Conservation (phyloP, 306 rosid genomes). For the Calophaca sinica region DNA sequence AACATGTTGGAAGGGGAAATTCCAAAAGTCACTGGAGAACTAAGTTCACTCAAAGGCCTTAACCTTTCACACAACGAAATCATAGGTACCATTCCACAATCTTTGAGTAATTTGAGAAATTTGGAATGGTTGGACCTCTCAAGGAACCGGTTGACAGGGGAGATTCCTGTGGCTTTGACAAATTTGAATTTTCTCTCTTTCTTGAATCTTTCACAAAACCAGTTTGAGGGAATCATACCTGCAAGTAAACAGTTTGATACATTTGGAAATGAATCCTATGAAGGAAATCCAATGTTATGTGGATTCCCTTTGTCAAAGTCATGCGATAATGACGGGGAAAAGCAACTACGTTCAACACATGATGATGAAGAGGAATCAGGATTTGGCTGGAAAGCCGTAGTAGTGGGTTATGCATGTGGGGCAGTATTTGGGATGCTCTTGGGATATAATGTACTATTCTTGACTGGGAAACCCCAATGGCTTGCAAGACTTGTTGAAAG, state of each 20-base stretch:
- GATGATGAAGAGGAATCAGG: slow-evolving; percentile 34
- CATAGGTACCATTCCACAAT: slow-evolving; percentile 42
- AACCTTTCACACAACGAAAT: slow-evolving; percentile 52
- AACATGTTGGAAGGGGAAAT: slow-evolving; percentile 36
- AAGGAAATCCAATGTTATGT: slow-evolving; percentile 40
- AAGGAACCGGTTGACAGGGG: slow-evolving; percentile 27
- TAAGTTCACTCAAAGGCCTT: slow-evolving; percentile 44
- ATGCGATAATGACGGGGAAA: background rate
- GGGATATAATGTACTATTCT: slow-evolving; percentile 27
- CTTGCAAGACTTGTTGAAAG: background rate
- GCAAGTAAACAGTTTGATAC: slow-evolving; percentile 47
- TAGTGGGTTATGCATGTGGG: slow-evolving; percentile 50
- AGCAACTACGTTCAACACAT: too few species aligned
- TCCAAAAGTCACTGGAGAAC: slow-evolving; percentile 34
- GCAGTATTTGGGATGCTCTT: slow-evolving; percentile 29
- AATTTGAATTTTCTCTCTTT: slow-evolving; percentile 22
- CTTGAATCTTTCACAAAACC: slow-evolving; percentile 45
- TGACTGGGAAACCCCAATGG: background rate
- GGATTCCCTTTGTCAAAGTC: slow-evolving; percentile 47
- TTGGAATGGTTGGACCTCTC: slow-evolving; percentile 56
- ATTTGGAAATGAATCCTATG: slow-evolving; percentile 42
- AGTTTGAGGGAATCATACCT: slow-evolving; percentile 47
- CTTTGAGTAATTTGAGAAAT: slow-evolving; percentile 33
- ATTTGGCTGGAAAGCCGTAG: slow-evolving; percentile 45
- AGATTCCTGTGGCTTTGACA: slow-evolving; percentile 42